Evolutionary conservation across 495 filamentous ascomycete genomes (phyloP).

Genomic region (Trypethelium eluteriae): DNA sequence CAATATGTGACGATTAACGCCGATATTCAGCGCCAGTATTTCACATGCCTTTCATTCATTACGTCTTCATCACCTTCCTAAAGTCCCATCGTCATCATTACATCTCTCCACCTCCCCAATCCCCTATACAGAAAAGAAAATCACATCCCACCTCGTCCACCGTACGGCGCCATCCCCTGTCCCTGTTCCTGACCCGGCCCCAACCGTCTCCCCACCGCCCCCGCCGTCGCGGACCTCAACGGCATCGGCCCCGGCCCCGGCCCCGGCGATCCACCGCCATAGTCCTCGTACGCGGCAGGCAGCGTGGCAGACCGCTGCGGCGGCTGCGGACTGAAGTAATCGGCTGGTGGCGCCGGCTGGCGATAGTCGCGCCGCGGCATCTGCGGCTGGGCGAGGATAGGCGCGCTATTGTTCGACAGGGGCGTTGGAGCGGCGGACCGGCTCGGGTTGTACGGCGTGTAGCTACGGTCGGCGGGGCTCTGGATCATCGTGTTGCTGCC

Average conservation of each 20-base stretch:
- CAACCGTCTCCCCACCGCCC: no score
- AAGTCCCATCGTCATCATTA: no score
- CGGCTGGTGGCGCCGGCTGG: background rate
- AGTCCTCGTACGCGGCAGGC: background rate
- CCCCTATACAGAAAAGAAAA: no score
- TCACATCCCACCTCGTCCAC: no score
- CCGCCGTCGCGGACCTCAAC: background rate
- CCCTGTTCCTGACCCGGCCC: no score
- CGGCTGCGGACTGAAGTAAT: constrained; percentile 4
- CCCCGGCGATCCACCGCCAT: background rate
- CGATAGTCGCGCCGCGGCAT: constrained; percentile 13
- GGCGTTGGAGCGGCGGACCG: background rate
- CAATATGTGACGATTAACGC: no score
- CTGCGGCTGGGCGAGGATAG: constrained; percentile 17
- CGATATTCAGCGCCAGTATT: no score
- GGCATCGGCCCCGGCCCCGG: background rate
- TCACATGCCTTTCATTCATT: no score
- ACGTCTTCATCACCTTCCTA: no score
- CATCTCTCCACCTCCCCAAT: no score
- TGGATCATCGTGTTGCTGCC: background rate
- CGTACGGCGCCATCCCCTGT: no score
- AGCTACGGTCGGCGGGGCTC: background rate
- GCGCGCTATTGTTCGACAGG: constrained; percentile 16
- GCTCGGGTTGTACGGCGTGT: constrained; percentile 2
- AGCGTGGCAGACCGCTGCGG: background rate